Base-by-base conservation (phyloP, 2,329 filamentous ascomycete genomes). In the Ustilaginoidea virens region DNA sequence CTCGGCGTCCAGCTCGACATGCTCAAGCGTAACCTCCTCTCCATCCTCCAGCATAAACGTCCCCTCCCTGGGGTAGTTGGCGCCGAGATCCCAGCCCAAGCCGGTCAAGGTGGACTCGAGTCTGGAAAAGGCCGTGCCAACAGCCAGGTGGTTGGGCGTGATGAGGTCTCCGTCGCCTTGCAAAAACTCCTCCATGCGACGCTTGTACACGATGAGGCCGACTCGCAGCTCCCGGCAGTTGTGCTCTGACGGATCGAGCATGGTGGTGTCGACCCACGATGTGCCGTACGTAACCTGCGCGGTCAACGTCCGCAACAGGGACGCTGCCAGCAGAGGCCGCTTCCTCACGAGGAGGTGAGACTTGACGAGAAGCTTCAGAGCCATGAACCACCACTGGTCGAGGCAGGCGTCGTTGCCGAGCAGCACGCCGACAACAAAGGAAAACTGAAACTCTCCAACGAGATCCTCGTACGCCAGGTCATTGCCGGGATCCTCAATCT, bases 361-460 rank as follows among this genome's bases (percentile, higher is more conserved):
- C 16, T 60, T 59, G 26, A 75, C 56, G 8, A 71, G 40, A 19
- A 72, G 42, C 27, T 55, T 59, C 22, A 65, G 55, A 4, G 63
- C 45, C 35, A 71, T 57, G 39, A 70, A 58, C 55, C 61, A 68
- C 71, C 70, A 76, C 36, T 76, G 69, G 35, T 72, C 66, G 24
- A 73, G 52, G 38, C 70, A 75, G 7, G 66, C 56, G 23, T 65
- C 51, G 43, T 73, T 76, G 23, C 64, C 62, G 1, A 75, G 58
- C 31, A 69, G 58, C 43, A 65, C 60, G 21, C 69, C 70, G 0
- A 62, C 63, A 4, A 75, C 40, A 39, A 66, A 76, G 23, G 61
- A 60, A 43, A 75, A 66, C 38, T 76, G 71, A 2, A 75, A 45
- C 42, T 77, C 71, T 26, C 69, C 71, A 5, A 69, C 45, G 16